Evolutionary conservation across 371 early-diverging fungal species (phyloP).

Genomic region (Nematocida ironsii): DNA sequence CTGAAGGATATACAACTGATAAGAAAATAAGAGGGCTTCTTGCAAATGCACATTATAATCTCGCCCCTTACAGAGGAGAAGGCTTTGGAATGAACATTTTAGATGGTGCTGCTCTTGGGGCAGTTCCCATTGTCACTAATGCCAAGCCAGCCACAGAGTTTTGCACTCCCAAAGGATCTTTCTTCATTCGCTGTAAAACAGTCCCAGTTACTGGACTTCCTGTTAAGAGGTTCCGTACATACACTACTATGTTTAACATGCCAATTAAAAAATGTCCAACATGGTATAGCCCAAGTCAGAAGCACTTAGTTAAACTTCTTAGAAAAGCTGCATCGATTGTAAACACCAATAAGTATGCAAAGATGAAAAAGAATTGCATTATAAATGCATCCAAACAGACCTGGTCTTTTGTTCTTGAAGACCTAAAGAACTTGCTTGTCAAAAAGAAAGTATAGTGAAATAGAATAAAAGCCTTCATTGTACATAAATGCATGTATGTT

Average conservation of each 20-base stretch:
- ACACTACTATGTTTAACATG: conserved; percentile 14
- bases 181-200: conserved; percentile 38
- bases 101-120: conserved; percentile 36
- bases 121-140: conserved; percentile 48
- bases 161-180: neutral
- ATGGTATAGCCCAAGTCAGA: conserved; percentile 28
- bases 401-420: conserved; percentile 2
- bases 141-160: conserved; percentile 45
- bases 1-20: neutral
- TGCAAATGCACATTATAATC: conserved; percentile 22
- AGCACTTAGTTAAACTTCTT: conserved; percentile 20
- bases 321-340: conserved; percentile 1
- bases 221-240: neutral
- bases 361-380: neutral
- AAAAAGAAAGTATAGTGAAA: too few relatives aligned
- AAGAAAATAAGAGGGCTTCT: conserved; percentile 30
- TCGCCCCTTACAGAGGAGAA: conserved; percentile 48
- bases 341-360: neutral
- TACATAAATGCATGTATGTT: too few relatives aligned
- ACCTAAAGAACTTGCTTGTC: conserved; percentile 5
- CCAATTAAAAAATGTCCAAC: conserved; percentile 3
- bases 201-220: conserved; percentile 10
- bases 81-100: conserved; percentile 53
- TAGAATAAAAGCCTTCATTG: too few relatives aligned
- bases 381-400: neutral